phyloP scores from a whole-genome alignment of 2,329 filamentous ascomycete species.

The Colletotrichum kahawae region DNA sequence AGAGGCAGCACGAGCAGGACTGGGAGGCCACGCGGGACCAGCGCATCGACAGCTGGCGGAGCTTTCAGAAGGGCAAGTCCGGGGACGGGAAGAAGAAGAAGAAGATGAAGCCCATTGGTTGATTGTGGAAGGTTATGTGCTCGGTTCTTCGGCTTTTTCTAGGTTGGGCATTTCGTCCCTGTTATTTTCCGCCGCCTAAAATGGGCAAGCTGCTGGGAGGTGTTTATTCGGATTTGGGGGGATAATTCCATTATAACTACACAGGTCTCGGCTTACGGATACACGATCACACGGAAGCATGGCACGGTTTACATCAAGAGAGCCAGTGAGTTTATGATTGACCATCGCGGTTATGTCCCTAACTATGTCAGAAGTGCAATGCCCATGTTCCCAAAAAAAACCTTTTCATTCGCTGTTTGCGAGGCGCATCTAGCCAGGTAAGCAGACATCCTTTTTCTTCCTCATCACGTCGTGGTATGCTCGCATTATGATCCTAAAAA shows the following conservation, averaged over 20 bases:
- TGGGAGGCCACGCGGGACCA: constrained; percentile 94
- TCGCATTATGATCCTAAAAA: neutral
- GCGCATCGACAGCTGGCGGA: constrained; percentile 91
- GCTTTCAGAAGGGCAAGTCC: constrained; percentile 80
- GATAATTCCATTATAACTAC: neutral
- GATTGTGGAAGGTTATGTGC: constrained; percentile 21
- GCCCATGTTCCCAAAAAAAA: neutral
- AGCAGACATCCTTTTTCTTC: constrained; percentile 1
- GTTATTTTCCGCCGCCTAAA: neutral
- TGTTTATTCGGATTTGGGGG: neutral
- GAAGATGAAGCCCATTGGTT: constrained; percentile 71
- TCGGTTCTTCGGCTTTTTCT: neutral
- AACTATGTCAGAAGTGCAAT: constrained; percentile 22
- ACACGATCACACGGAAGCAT: neutral
- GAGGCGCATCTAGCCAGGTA: constrained; percentile 1
- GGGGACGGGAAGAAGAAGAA: constrained; percentile 56
- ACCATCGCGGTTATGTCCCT: constrained; percentile 19
- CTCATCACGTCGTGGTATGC: constrained; percentile 5
- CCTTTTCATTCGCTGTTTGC: neutral
- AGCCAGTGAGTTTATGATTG: constrained; percentile 21
- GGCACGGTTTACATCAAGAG: constrained; percentile 1
- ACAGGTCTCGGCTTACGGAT: constrained; percentile 10
- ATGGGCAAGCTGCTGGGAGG: neutral
- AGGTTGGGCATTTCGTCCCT: neutral
- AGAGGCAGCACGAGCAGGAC: constrained; percentile 90